Conservation (phyloP, 768 basidiomycete genomes). For the Candolleomyces efflorescens region DNA sequence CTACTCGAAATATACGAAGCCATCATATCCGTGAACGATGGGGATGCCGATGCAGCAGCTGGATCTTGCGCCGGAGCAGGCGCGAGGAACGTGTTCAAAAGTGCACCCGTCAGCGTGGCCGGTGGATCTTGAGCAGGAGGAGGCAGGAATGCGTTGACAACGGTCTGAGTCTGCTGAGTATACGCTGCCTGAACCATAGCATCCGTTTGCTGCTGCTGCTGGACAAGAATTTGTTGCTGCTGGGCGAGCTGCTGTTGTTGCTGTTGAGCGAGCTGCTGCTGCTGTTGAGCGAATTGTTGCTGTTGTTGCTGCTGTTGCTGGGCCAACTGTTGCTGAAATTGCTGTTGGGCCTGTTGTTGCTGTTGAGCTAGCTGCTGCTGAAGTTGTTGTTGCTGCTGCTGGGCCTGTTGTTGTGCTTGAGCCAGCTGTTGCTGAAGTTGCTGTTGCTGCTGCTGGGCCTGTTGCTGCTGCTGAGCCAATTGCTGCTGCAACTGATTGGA, state of each 20-base stretch:
- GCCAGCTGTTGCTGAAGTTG: too few relatives aligned
- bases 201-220: neutral
- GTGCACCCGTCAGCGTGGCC: too few relatives aligned
- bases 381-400: too few relatives aligned
- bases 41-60: neutral
- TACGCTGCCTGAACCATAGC: neutral
- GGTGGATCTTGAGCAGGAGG: neutral
- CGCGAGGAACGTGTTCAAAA: too few relatives aligned
- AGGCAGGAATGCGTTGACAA: neutral
- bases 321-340: too few relatives aligned
- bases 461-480: too few relatives aligned
- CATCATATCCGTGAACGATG: neutral
- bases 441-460: too few relatives aligned
- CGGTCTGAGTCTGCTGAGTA: neutral
- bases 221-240: neutral
- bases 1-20: neutral
- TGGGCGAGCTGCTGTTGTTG: neutral
- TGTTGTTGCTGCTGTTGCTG: too few relatives aligned
- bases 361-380: too few relatives aligned
- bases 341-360: too few relatives aligned
- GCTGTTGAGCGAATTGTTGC: neutral
- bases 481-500: too few relatives aligned
- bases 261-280: neutral
- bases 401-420: too few relatives aligned
- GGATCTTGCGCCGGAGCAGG: neutral